Conservation (phyloP, 345 rosid genomes). For the Moricandia moricandioides region DNA sequence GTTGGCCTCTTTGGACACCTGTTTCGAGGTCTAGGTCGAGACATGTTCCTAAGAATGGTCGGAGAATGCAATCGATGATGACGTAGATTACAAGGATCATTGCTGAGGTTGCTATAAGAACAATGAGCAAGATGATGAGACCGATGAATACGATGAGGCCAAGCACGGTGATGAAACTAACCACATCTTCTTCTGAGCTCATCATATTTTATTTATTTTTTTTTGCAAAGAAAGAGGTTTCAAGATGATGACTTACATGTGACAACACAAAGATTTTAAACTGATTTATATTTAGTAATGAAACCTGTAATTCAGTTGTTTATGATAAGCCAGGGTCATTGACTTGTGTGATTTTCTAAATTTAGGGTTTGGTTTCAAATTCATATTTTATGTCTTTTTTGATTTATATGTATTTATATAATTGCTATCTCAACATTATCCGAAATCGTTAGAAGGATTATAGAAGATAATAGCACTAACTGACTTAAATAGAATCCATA, state of each 20-base stretch:
- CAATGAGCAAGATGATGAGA: slow-evolving; percentile 28
- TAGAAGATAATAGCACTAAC: not conserved
- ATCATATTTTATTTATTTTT: not conserved
- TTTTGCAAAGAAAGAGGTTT: slow-evolving; percentile 14
- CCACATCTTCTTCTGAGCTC: slow-evolving; percentile 33
- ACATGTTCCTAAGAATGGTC: slow-evolving; percentile 30
- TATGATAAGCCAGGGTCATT: slow-evolving; percentile 4
- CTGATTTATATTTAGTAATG: slow-evolving; percentile 27
- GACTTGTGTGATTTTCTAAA: slow-evolving; percentile 19
- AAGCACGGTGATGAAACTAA: slow-evolving; percentile 29
- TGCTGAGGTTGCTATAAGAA: slow-evolving; percentile 30
- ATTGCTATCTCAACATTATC: not conserved
- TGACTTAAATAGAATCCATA: not conserved
- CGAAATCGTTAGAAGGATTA: not conserved
- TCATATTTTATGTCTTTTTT: slow-evolving; percentile 7
- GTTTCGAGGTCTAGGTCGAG: slow-evolving; percentile 31
- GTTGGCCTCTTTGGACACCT: slow-evolving; percentile 30
- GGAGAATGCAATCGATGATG: slow-evolving; percentile 28
- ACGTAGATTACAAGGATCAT: slow-evolving; percentile 30
- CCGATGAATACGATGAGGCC: slow-evolving; percentile 27
- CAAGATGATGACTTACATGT: not conserved
- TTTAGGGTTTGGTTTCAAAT: slow-evolving; percentile 23
- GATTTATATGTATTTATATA: not conserved
- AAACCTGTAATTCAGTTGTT: slow-evolving; percentile 17
- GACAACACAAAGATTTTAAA: not conserved